Percentiles rank a stretch among this genome's conserved stretches.
These are phyloP conservation scores for Ogataea pini DNA, from an alignment of 805 yeast species.

Conservation along the genomic window DNA sequence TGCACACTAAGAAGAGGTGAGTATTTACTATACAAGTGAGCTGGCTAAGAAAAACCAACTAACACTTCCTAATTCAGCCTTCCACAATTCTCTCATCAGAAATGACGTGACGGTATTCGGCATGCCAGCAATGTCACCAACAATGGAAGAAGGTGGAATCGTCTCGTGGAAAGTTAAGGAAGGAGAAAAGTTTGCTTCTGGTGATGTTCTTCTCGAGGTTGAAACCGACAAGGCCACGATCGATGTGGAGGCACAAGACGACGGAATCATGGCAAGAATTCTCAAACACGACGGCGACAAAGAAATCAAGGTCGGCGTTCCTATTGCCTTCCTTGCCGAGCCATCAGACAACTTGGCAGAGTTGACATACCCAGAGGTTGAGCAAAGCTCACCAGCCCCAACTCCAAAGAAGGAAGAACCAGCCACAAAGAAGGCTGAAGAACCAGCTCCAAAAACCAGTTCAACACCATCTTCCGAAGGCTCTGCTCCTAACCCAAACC, in stretches of 20 bases:
- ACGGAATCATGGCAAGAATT: conserved; percentile 84
- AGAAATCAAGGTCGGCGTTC: conserved; percentile 80
- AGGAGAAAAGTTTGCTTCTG: conserved; percentile 72
- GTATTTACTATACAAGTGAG: neutral
- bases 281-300: conserved; percentile 69
- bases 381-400: conserved; percentile 20
- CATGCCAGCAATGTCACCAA: conserved; percentile 99
- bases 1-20: conserved; percentile 15
- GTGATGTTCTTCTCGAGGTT: conserved; percentile 81
- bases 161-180: conserved; percentile 85
- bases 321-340: conserved; percentile 89
- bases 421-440: conserved; percentile 13
- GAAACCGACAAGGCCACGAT: conserved; percentile 85
- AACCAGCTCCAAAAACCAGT: conserved; percentile 16
- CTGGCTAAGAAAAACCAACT: neutral
- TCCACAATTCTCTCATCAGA: conserved; percentile 34
- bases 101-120: conserved; percentile 54
- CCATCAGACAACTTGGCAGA: conserved; percentile 76
- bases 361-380: conserved; percentile 57
- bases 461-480: conserved; percentile 17
- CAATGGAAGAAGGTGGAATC: conserved; percentile 95
- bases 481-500: conserved; percentile 60
- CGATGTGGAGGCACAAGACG: conserved; percentile 88
- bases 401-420: neutral
- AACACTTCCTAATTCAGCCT: conserved; percentile 18